Evolutionary conservation across 2,329 filamentous ascomycete genomes (phyloP).

Genomic region (Macrophomina phaseolina): DNA sequence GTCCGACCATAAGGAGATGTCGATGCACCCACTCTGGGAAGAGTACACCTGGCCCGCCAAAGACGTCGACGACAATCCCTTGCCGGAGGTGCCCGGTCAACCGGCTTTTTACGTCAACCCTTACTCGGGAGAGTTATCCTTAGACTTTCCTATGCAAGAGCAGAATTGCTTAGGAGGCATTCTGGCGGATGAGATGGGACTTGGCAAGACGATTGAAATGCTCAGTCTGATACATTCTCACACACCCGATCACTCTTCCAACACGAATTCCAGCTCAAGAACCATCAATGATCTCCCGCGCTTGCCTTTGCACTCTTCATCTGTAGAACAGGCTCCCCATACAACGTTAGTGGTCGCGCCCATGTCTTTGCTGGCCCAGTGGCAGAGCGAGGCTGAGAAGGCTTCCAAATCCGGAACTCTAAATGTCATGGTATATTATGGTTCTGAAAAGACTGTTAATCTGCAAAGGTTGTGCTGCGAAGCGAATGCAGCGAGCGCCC

Average conservation of each 20-base stretch:
- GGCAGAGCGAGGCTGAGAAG: conserved; percentile 93
- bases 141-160: conserved; percentile 91
- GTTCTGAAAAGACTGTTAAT: conserved; percentile 79
- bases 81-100: conserved; percentile 70
- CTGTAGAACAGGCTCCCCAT: conserved; percentile 73
- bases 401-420: conserved; percentile 84
- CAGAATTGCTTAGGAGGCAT: conserved; percentile 94
- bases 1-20: conserved; percentile 69
- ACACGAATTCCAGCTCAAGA: conserved; percentile 33
- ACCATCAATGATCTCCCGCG: conserved; percentile 68
- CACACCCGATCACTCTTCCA: conserved; percentile 59
- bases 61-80: conserved; percentile 81
- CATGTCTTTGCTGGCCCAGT: conserved; percentile 95
- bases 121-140: conserved; percentile 90
- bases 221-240: conserved; percentile 90
- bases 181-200: conserved; percentile 94
- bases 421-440: conserved; percentile 90
- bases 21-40: conserved; percentile 98
- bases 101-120: conserved; percentile 92
- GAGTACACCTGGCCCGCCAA: conserved; percentile 89
- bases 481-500: conserved; percentile 74
- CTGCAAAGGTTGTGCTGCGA: conserved; percentile 78
- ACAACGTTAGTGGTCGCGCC: conserved; percentile 96
- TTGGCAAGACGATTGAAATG: conserved; percentile 99
- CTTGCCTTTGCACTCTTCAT: conserved; percentile 62